Evolutionary conservation across 2,329 filamentous ascomycete genomes (phyloP).

Genomic region (Cordyceps cateniannulata): DNA sequence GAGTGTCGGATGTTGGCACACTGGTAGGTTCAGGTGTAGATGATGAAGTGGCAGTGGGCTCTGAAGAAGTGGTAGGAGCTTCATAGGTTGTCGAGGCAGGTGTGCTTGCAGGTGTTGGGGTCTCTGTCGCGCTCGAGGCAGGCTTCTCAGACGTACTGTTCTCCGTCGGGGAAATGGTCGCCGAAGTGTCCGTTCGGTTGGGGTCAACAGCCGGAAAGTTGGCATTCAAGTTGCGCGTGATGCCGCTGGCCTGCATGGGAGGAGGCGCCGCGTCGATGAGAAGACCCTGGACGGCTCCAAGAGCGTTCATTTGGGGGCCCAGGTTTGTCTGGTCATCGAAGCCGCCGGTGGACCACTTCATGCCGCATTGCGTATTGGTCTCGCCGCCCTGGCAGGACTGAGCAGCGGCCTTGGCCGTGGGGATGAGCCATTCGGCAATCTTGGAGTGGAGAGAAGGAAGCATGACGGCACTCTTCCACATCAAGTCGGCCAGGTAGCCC

Average conservation of each 20-base stretch:
- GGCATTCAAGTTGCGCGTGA: conserved; percentile 35
- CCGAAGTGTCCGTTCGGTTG: conserved; percentile 11
- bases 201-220: conserved; percentile 18
- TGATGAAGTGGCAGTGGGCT: background rate
- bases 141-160: conserved; percentile 3
- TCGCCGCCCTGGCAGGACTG: conserved; percentile 50
- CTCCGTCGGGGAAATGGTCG: background rate
- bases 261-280: conserved; percentile 36
- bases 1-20: background rate
- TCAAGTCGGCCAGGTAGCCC: conserved; percentile 58
- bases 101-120: conserved; percentile 8
- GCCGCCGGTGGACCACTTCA: conserved; percentile 53
- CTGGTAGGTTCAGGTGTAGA: background rate
- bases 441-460: conserved; percentile 45
- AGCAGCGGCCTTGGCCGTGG: conserved; percentile 50
- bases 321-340: conserved; percentile 51
- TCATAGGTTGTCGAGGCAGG: background rate
- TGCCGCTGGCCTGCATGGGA: conserved; percentile 42
- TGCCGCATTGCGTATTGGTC: conserved; percentile 49
- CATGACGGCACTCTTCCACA: conserved; percentile 52
- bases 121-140: background rate
- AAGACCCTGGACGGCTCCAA: conserved; percentile 57
- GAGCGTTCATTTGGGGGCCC: conserved; percentile 58
- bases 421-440: conserved; percentile 41
- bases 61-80: background rate